Evolutionary conservation across 768 basidiomycete genomes (phyloP).

Genomic region (Pisolithus marmoratus): DNA sequence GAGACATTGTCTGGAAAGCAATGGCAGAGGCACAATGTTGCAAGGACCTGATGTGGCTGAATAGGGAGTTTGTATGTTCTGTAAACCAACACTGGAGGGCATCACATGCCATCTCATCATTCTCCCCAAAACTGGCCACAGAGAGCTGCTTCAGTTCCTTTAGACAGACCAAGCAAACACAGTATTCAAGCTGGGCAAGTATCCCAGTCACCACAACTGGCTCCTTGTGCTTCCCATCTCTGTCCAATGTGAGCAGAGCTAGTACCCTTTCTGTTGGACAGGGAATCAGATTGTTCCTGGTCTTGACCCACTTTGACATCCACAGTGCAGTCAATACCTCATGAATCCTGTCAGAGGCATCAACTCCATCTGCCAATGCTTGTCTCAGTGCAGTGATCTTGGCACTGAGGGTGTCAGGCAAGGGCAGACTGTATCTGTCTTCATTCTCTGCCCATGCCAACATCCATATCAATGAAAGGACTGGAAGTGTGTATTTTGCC

Average conservation of each 20-base stretch:
- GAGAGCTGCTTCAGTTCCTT: background rate
- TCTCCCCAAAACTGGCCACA: background rate
- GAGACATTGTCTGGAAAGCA: background rate
- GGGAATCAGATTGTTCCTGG: background rate
- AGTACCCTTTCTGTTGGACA: conserved; percentile 13
- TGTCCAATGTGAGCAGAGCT: background rate
- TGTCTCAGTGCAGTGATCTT: background rate
- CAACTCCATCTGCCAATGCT: background rate
- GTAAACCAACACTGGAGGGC: background rate
- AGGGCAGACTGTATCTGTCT: background rate
- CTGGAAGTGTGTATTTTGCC: conserved; percentile 7
- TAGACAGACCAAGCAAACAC: background rate
- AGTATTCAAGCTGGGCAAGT: conserved; percentile 2
- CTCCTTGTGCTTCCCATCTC: conserved; percentile 3
- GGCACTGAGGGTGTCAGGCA: background rate
- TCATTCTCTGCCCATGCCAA: background rate
- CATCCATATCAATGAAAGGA: background rate
- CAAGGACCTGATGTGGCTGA: background rate
- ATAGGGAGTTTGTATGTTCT: background rate
- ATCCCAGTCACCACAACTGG: background rate
- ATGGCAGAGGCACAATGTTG: conserved; percentile 1
- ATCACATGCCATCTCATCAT: background rate
- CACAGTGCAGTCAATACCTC: conserved; percentile 2
- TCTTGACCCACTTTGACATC: conserved; percentile 4
- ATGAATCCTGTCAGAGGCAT: conserved; percentile 4